Evolutionary conservation across 139 green algal species (phyloP), one percentile per base, ranked within the genome.

Genomic region (Chlorella ohadii): DNA sequence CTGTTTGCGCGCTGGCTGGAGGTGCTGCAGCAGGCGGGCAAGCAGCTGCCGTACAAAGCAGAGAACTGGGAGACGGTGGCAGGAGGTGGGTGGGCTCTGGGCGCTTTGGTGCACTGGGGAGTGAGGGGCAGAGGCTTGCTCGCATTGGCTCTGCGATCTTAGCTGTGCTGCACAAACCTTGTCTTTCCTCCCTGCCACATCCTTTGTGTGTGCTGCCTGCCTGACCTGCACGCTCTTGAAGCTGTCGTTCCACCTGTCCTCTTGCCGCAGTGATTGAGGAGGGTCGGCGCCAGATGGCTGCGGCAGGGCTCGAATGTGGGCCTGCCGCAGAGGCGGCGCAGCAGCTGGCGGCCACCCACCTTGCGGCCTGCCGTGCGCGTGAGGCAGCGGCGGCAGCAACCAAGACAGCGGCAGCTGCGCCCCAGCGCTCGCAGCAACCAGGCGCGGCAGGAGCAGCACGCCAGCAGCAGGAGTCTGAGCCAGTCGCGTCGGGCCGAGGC

Each of bases 31-130:
- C 76, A 72, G 57, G 59, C 28, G 22, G 76, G 23, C 23, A 9
- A 20, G 31, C 76, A 27, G 22, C 57, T 82, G 76, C 76, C 76
- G 0, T 82, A 61, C 76, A 31, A 56, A 2, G 36, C 27, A 6
- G 76, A 82, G 38, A 82, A 82, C 59, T 82, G 76, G 76, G 20
- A 82, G 59, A 82, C 76, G 15, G 76, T 82, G 36, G 36, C 71
- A 13, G 39, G 13, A 82, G 76, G 76, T 82, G 76, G 7, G 44
- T 15, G 27, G 34, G 6, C 2, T 51, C 9, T 51, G n/a, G n/a
- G n/a, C n/a, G n/a, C n/a, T n/a, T n/a, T n/a, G n/a, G n/a, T n/a
- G n/a, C n/a, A n/a, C n/a, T n/a, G n/a, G n/a, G n/a, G n/a, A n/a
- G n/a, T n/a, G n/a, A n/a, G n/a, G n/a, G n/a, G n/a, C n/a, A n/a